A percentile compares a stretch with the other conserved stretches of the same genome.
Conservation (phyloP, 495 filamentous ascomycete genomes). For the Tuber borchii region DNA sequence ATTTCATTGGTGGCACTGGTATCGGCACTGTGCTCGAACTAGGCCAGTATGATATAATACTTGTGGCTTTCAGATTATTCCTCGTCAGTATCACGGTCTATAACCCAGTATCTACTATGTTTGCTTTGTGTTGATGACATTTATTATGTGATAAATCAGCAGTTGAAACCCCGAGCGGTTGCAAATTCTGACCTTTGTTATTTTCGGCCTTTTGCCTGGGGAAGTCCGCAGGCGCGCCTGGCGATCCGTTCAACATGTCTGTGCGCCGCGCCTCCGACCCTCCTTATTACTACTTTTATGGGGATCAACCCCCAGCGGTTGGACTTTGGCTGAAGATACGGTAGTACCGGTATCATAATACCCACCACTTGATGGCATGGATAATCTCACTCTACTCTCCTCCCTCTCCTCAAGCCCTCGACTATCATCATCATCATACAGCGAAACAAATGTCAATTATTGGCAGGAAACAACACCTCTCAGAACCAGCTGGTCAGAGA, state of each 20-base stretch:
- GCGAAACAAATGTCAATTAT: not conserved
- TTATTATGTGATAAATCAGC: not conserved
- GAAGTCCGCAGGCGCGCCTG: not conserved
- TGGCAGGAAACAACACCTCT: not conserved
- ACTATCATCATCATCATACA: not conserved
- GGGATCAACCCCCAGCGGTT: not conserved
- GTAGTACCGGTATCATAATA: not conserved
- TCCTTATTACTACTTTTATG: not conserved
- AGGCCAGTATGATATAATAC: too few relatives aligned
- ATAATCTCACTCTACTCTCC: not conserved
- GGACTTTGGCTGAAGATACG: not conserved
- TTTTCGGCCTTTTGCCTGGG: not conserved
- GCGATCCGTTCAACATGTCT: not conserved
- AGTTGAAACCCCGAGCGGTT: not conserved
- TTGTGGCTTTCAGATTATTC: too few relatives aligned
- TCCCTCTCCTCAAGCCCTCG: not conserved
- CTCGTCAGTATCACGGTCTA: too few relatives aligned
- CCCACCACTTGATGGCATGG: not conserved
- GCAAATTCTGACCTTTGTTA: not conserved
- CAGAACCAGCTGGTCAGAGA: not conserved
- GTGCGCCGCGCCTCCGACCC: not conserved
- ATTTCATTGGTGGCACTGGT: too few relatives aligned
- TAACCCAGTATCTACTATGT: too few relatives aligned
- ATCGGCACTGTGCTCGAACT: too few relatives aligned
- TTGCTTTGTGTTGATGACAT: not conserved